phyloP scores from a whole-genome alignment of 78 protist genomes.

The Dictyostelium intermedium region DNA sequence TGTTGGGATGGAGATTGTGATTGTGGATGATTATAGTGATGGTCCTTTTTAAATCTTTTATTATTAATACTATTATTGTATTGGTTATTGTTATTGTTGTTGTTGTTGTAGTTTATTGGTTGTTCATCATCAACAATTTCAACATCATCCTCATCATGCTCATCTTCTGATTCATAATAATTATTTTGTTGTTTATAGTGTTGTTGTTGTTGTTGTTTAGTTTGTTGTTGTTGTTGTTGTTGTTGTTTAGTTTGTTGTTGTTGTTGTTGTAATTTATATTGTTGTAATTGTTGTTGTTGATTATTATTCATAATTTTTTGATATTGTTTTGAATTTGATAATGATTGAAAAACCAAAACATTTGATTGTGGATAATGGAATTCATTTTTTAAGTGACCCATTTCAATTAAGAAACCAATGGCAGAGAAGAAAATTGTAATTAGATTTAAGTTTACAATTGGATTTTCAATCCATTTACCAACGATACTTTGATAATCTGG shows the following conservation, averaged over 20 bases:
- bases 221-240: neutral
- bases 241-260: neutral
- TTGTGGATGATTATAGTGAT: neutral
- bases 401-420: constrained; percentile 42
- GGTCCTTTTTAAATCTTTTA: neutral
- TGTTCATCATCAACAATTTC: neutral
- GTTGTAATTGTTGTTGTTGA: neutral
- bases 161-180: neutral
- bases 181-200: neutral
- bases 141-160: neutral
- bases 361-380: constrained; percentile 30
- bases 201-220: neutral
- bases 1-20: neutral
- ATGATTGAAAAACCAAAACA: neutral
- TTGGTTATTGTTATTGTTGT: no score
- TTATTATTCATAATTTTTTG: neutral
- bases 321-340: neutral
- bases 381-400: constrained; percentile 6
- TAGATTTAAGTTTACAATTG: neutral
- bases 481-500: constrained; percentile 22
- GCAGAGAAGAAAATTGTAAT: constrained; percentile 59
- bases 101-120: neutral
- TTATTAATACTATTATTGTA: neutral
- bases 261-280: neutral
- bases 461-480: constrained; percentile 17